Conservation (phyloP, 1,139 yeast genomes). For the Yamadazyma epiphylla region DNA sequence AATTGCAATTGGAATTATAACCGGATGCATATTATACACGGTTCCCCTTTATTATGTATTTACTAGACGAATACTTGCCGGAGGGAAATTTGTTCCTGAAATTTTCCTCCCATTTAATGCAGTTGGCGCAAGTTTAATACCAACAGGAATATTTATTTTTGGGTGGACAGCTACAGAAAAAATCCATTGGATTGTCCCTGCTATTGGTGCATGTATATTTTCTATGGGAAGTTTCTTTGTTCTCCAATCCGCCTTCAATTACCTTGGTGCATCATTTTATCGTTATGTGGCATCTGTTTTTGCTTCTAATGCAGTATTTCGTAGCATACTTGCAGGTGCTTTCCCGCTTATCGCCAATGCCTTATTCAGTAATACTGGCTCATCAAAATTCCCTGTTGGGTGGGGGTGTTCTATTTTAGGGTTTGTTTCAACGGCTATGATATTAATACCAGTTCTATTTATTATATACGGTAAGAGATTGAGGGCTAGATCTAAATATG, state of each 20-base stretch:
- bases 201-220: constrained; percentile 39
- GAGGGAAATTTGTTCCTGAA: constrained; percentile 31
- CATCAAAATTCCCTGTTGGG: constrained; percentile 48
- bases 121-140: constrained; percentile 35
- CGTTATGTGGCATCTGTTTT: constrained; percentile 54
- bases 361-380: constrained; percentile 44
- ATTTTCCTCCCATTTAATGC: constrained; percentile 21
- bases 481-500: constrained; percentile 44
- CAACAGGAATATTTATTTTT: constrained; percentile 44
- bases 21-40: constrained; percentile 23
- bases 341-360: constrained; percentile 60
- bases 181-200: constrained; percentile 36
- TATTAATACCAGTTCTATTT: constrained; percentile 43
- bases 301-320: constrained; percentile 51
- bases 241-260: constrained; percentile 38
- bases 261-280: constrained; percentile 29
- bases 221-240: constrained; percentile 35
- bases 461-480: constrained; percentile 47
- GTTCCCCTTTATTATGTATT: constrained; percentile 18
- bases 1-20: constrained; percentile 27
- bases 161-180: constrained; percentile 45
- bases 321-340: constrained; percentile 54
- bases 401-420: constrained; percentile 54
- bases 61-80: constrained; percentile 20
- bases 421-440: constrained; percentile 37